These are phyloP conservation scores for Trichosanthes cucumerina DNA, from an alignment of 306 rosid genomes.

Conservation along the genomic window DNA sequence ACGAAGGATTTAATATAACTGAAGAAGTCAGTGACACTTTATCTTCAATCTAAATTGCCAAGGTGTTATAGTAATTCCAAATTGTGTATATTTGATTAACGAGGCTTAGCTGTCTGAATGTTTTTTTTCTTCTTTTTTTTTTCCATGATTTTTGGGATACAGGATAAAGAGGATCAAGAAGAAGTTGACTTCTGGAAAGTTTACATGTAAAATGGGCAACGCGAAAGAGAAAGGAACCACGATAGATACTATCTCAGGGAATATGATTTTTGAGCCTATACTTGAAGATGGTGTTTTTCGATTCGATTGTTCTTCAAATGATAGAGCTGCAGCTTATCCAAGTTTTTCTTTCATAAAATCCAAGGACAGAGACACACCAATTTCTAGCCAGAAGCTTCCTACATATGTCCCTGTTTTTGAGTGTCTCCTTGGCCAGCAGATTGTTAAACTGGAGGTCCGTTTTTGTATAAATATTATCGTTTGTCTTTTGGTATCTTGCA, in stretches of 20 bases:
- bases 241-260: constrained; percentile 35
- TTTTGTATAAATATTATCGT: not conserved
- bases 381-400: constrained; percentile 40
- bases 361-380: constrained; percentile 45
- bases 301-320: constrained; percentile 67
- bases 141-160: constrained; percentile 6
- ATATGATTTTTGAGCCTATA: constrained; percentile 64
- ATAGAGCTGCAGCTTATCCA: constrained; percentile 56
- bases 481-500: not conserved
- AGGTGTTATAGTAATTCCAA: not conserved
- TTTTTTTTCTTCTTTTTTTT: not conserved
- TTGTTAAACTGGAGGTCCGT: constrained; percentile 66
- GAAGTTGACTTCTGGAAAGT: constrained; percentile 24
- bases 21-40: not conserved
- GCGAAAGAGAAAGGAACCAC: constrained; percentile 20
- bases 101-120: not conserved
- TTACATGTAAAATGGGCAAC: constrained; percentile 38
- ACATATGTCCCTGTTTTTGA: constrained; percentile 45
- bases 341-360: constrained; percentile 57
- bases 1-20: not conserved
- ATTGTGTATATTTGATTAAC: not conserved
- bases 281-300: constrained; percentile 74
- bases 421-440: constrained; percentile 48
- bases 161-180: constrained; percentile 31
- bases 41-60: not conserved